Conservation (phyloP, 306 rosid genomes). For the Benincasa hispida region DNA sequence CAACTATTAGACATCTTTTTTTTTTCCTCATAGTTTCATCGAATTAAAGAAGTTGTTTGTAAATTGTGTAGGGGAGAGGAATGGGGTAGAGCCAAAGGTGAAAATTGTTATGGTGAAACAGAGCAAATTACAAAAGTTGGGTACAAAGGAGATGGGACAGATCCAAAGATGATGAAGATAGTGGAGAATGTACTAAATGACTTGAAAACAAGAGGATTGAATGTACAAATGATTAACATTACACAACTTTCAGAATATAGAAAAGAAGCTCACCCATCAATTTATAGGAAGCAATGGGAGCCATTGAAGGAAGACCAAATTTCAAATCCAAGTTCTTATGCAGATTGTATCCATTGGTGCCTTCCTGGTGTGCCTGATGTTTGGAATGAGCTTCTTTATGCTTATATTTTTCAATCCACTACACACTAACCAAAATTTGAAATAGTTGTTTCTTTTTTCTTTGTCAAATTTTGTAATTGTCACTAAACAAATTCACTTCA, state of each 20-base stretch:
- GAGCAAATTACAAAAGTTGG: constrained; percentile 34
- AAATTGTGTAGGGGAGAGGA: constrained; percentile 43
- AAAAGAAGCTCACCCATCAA: constrained; percentile 79
- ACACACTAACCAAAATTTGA: neutral
- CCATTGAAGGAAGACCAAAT: constrained; percentile 33
- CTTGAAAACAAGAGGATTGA: constrained; percentile 41
- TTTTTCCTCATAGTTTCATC: too few species aligned
- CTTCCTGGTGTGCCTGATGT: constrained; percentile 89
- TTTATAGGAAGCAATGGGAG: constrained; percentile 72
- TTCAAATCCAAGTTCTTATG: constrained; percentile 49
- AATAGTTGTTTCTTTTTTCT: neutral
- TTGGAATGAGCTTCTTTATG: constrained; percentile 78
- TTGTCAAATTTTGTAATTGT: neutral
- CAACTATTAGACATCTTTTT: too few species aligned
- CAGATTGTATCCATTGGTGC: constrained; percentile 90
- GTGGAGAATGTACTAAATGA: constrained; percentile 41
- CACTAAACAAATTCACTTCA: neutral
- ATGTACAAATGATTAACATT: constrained; percentile 52
- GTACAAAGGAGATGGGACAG: constrained; percentile 45
- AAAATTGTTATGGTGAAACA: constrained; percentile 56
- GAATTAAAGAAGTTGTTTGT: neutral
- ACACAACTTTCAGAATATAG: constrained; percentile 80
- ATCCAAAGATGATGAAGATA: constrained; percentile 51
- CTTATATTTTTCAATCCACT: constrained; percentile 23
- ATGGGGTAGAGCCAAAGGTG: constrained; percentile 47